These are phyloP conservation scores for Stephanocyclus meneghinianus DNA, from an alignment of 352 stramenopile species.

Conservation along the genomic window DNA sequence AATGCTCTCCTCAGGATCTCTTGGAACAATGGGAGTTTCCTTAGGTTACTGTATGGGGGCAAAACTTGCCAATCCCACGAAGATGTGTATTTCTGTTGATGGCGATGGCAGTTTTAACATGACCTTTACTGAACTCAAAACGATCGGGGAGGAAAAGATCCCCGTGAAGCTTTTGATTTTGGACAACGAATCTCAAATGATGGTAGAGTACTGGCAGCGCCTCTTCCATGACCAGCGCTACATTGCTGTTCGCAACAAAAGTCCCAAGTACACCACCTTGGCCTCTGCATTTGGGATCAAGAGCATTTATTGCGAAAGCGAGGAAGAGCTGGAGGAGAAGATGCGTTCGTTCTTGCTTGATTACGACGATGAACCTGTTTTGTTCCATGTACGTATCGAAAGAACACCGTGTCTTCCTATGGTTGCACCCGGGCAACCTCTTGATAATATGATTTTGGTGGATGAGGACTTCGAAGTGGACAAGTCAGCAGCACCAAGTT, in stretches of 20 bases:
- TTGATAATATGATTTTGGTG: conserved; percentile 93
- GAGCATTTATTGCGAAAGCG: conserved; percentile 86
- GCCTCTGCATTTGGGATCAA: conserved; percentile 92
- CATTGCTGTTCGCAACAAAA: conserved; percentile 85
- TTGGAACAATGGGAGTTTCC: conserved; percentile 94
- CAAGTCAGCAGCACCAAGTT: conserved; percentile 88
- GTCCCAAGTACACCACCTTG: conserved; percentile 92
- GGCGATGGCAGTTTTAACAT: conserved; percentile 95
- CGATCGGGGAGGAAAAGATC: conserved; percentile 90
- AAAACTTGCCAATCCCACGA: conserved; percentile 88
- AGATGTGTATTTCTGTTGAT: conserved; percentile 90
- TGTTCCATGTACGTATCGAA: conserved; percentile 93
- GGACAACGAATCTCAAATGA: conserved; percentile 96
- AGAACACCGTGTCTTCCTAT: conserved; percentile 92
- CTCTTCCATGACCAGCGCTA: conserved; percentile 95
- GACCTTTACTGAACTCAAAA: conserved; percentile 95
- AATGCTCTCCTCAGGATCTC: conserved; percentile 90
- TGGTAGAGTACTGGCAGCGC: conserved; percentile 97
- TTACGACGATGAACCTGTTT: conserved; percentile 90
- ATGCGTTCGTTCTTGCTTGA: conserved; percentile 92
- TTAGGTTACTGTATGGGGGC: conserved; percentile 91
- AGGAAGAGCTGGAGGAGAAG: conserved; percentile 88
- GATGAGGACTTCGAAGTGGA: conserved; percentile 92
- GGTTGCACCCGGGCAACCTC: conserved; percentile 87
- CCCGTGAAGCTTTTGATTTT: conserved; percentile 93